Percentiles rank a stretch among this genome's conserved stretches.
These are phyloP conservation scores for Xylaria scruposa DNA, from an alignment of 495 filamentous ascomycete genomes.

Conservation along the genomic window DNA sequence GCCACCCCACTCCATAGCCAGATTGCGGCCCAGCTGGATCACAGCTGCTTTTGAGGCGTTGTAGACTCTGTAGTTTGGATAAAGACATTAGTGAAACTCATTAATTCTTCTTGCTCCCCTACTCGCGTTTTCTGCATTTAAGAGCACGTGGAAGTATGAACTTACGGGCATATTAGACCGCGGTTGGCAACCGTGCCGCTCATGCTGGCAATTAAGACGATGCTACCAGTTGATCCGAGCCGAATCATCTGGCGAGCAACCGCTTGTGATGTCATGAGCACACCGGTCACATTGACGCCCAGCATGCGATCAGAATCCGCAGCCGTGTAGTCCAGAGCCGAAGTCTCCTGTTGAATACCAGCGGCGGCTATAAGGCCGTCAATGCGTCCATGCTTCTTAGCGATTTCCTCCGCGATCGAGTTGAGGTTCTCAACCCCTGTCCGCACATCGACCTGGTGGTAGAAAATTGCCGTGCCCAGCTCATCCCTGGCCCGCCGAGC, in stretches of 20 bases:
- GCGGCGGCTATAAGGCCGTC: slow-evolving; percentile 86
- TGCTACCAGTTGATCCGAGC: slow-evolving; percentile 62
- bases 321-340: slow-evolving; percentile 71
- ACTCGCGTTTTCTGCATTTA: not conserved
- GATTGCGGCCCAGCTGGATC: slow-evolving; percentile 80
- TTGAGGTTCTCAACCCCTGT: slow-evolving; percentile 69
- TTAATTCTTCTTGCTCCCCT: not conserved
- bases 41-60: slow-evolving; percentile 92
- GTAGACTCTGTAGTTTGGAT: slow-evolving; percentile 67
- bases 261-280: slow-evolving; percentile 79
- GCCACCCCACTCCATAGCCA: slow-evolving; percentile 86
- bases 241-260: slow-evolving; percentile 78
- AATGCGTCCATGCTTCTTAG: slow-evolving; percentile 70
- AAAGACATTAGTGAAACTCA: not conserved
- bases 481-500: slow-evolving; percentile 68
- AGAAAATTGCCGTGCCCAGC: slow-evolving; percentile 72
- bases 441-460: slow-evolving; percentile 87
- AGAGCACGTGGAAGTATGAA: not conserved
- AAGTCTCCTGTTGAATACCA: slow-evolving; percentile 76
- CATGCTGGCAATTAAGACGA: slow-evolving; percentile 81
- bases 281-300: slow-evolving; percentile 76
- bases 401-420: slow-evolving; percentile 70
- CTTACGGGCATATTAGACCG: slow-evolving; percentile 57
- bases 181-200: slow-evolving; percentile 79
- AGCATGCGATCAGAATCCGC: slow-evolving; percentile 70